phyloP scores from a whole-genome alignment of 75 land plant species.

The Cryptomeria japonica region DNA sequence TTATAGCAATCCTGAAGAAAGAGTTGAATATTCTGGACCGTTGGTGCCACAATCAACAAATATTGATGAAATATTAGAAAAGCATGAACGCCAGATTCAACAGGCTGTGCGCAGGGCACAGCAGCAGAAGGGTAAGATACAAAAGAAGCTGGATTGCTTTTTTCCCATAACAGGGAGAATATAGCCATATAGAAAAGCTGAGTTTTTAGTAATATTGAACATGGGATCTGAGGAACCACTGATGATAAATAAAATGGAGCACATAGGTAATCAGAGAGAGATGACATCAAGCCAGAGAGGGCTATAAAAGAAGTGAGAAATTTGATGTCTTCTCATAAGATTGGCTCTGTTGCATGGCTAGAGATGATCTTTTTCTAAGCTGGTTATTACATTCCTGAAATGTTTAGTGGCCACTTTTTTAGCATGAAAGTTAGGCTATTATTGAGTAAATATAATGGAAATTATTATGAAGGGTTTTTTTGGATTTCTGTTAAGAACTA shows the following conservation, averaged over 20 bases:
- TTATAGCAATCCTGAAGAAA: constrained; percentile 1
- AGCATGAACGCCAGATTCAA: constrained; percentile 26
- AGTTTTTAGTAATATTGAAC: neutral
- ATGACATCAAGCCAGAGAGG: neutral
- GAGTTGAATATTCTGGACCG: constrained; percentile 42
- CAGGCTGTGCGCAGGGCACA: constrained; percentile 20
- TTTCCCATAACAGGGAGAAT: neutral
- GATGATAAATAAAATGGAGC: neutral
- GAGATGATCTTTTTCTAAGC: neutral
- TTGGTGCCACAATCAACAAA: constrained; percentile 26
- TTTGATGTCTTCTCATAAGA: neutral
- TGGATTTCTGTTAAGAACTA: neutral
- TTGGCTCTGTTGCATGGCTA: neutral
- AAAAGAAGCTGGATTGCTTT: constrained; percentile 3
- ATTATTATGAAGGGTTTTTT: neutral
- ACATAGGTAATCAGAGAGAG: neutral
- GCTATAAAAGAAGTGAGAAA: constrained; percentile 1
- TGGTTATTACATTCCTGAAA: neutral
- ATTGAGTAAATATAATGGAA: neutral
- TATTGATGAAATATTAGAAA: constrained; percentile 29
- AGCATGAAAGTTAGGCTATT: neutral
- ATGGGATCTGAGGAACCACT: neutral
- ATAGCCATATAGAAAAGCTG: constrained; percentile 1
- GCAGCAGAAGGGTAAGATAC: constrained; percentile 18
- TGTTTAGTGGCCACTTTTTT: neutral